A percentile compares a stretch with the other conserved stretches of the same genome.
Evolutionary conservation across 257 asterid genomes (phyloP).

Genomic region (Scutellaria baicalensis): DNA sequence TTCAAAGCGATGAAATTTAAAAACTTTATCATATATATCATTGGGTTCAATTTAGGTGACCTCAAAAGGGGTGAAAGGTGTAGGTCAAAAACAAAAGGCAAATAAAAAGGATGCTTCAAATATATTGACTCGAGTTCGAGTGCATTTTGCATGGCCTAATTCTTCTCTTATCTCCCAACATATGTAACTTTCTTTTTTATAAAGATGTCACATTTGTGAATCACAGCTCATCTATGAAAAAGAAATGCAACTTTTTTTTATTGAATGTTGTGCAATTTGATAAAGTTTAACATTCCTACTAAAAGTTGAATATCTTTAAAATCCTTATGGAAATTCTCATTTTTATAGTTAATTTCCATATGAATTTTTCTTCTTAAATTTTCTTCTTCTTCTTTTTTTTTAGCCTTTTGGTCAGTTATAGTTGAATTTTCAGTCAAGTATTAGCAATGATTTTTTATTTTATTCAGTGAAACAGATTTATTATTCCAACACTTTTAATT

Average conservation of each 20-base stretch:
- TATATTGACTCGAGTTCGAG: slow-evolving; percentile 14
- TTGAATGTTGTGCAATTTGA: slow-evolving; percentile 27
- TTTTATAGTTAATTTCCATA: no score
- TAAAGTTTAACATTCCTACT: slow-evolving; percentile 14
- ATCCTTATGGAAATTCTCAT: not conserved
- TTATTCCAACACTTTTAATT: no score
- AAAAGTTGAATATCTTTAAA: slow-evolving; percentile 20
- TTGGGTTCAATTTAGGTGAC: slow-evolving; percentile 7
- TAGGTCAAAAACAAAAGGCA: slow-evolving; percentile 51
- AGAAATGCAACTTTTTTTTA: slow-evolving; percentile 23
- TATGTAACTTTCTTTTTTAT: not conserved
- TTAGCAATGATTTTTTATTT: no score
- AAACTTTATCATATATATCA: no score
- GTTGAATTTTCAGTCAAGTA: no score
- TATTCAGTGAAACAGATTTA: no score
- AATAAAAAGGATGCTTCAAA: slow-evolving; percentile 12
- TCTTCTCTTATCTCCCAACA: not conserved
- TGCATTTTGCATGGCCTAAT: slow-evolving; percentile 37
- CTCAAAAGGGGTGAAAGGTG: slow-evolving; percentile 83
- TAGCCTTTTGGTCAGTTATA: no score
- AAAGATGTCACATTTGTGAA: slow-evolving; percentile 23
- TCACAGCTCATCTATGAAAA: slow-evolving; percentile 44
- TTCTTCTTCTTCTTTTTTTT: no score
- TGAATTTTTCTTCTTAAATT: no score
- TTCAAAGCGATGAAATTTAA: not conserved